Conservation (phyloP, 106 monocot species). For the Alisma plantagoaquatica region DNA sequence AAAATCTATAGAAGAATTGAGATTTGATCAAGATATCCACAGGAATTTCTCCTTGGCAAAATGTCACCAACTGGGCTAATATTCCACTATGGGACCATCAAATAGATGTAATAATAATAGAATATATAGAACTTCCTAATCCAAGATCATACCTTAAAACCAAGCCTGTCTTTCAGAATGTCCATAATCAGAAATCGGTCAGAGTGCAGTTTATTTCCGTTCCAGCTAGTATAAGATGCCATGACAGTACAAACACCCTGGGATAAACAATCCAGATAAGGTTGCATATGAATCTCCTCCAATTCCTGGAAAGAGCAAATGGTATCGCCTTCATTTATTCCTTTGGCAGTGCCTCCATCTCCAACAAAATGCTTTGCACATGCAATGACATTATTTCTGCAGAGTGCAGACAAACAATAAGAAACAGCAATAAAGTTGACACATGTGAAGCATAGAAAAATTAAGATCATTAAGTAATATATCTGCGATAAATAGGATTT, state of each 20-base stretch:
- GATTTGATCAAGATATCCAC: no score
- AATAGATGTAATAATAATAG: no score
- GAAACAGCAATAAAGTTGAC: not conserved
- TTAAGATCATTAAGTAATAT: no score
- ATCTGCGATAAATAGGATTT: no score
- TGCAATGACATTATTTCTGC: slow-evolving; percentile 65
- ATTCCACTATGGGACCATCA: no score
- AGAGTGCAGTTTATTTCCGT: slow-evolving; percentile 46
- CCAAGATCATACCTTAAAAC: slow-evolving; percentile 85
- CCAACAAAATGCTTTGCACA: slow-evolving; percentile 96
- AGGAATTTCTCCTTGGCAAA: no score
- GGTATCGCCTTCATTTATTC: slow-evolving; percentile 71
- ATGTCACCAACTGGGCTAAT: no score
- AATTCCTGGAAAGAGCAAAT: slow-evolving; percentile 55
- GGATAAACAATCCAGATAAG: slow-evolving; percentile 55
- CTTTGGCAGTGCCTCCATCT: slow-evolving; percentile 74
- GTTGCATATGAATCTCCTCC: slow-evolving; percentile 66
- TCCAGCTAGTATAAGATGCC: slow-evolving; percentile 84
- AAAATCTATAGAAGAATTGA: no score
- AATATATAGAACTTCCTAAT: no score
- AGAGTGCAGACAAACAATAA: not conserved
- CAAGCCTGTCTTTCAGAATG: slow-evolving; percentile 62
- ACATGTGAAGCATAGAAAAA: not conserved
- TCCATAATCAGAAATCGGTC: slow-evolving; percentile 47
- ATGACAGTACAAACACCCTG: slow-evolving; percentile 74